phyloP scores from a whole-genome alignment of 2,329 filamentous ascomycete genomes.

The Rhinocladiella similis region DNA sequence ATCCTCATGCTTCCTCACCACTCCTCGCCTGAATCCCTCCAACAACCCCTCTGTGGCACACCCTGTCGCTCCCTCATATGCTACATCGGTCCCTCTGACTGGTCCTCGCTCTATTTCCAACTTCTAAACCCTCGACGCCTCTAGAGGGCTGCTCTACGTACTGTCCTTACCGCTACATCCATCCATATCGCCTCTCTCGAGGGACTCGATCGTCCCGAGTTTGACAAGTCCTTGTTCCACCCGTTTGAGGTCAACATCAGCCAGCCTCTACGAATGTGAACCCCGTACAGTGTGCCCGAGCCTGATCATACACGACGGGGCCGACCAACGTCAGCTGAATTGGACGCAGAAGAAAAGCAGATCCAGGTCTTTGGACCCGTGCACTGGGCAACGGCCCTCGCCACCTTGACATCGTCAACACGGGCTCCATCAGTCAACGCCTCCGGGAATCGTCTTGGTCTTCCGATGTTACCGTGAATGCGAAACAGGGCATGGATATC shows the following conservation, averaged over 20 bases:
- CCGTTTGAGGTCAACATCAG: background rate
- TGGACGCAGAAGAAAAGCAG: conserved; percentile 4
- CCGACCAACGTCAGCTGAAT: conserved; percentile 7
- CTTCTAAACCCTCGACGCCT: conserved; percentile 4
- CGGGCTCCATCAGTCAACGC: conserved; percentile 4
- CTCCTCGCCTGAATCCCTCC: conserved; percentile 9
- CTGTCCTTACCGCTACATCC: conserved; percentile 26
- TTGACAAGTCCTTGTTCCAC: background rate
- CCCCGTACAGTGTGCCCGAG: background rate
- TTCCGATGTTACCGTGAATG: conserved; percentile 24
- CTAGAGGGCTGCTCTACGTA: conserved; percentile 21
- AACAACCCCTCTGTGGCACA: conserved; percentile 11
- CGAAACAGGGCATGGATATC: conserved; percentile 23
- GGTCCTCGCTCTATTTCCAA: conserved; percentile 13
- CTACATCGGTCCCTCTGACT: conserved; percentile 14
- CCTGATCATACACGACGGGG: background rate
- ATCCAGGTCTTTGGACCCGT: background rate
- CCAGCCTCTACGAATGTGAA: background rate
- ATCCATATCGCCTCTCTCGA: background rate
- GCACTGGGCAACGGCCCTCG: conserved; percentile 6
- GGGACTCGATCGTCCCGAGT: background rate
- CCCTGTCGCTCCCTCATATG: conserved; percentile 15
- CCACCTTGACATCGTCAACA: conserved; percentile 13
- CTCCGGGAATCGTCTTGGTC: conserved; percentile 6
- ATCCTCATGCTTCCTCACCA: conserved; percentile 3